These are phyloP conservation scores for Ascomycota sp. DNA, from an alignment of 2,329 filamentous ascomycete species.

Conservation along the genomic window DNA sequence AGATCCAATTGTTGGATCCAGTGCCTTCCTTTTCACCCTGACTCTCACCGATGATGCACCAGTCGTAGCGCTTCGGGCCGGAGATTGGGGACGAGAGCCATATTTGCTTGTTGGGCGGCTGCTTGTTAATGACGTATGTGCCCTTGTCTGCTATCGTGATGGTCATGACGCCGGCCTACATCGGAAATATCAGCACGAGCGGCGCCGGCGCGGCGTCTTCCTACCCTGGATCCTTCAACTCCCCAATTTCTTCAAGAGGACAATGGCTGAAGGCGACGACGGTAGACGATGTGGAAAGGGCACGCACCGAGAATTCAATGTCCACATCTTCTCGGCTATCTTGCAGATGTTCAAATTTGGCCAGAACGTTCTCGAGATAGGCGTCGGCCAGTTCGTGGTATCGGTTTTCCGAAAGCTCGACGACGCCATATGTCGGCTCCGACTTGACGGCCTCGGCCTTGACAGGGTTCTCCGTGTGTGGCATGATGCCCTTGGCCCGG, in stretches of 20 bases:
- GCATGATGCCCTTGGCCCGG: slow-evolving; percentile 31
- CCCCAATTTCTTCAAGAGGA: too few species aligned
- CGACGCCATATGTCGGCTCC: slow-evolving; percentile 25
- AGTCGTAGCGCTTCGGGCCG: slow-evolving; percentile 89
- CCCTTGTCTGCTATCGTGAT: slow-evolving; percentile 49
- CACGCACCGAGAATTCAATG: slow-evolving; percentile 67
- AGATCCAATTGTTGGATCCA: slow-evolving; percentile 62
- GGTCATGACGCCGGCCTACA: slow-evolving; percentile 67
- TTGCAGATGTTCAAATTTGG: slow-evolving; percentile 49
- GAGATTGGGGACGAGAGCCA: slow-evolving; percentile 87
- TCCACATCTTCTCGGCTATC: slow-evolving; percentile 62
- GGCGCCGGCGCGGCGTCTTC: too few species aligned
- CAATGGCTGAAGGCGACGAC: too few species aligned
- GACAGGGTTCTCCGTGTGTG: slow-evolving; percentile 34
- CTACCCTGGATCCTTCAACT: too few species aligned
- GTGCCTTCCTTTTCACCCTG: slow-evolving; percentile 60
- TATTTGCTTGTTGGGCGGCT: slow-evolving; percentile 92
- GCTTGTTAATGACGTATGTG: slow-evolving; percentile 93
- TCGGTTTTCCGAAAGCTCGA: slow-evolving; percentile 44
- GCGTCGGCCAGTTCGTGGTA: slow-evolving; percentile 63
- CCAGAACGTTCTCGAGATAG: slow-evolving; percentile 42
- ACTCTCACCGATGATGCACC: slow-evolving; percentile 52
- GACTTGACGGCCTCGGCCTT: slow-evolving; percentile 18
- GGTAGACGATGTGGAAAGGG: neutral
- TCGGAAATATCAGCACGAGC: neutral